phyloP scores from a whole-genome alignment of 2,329 filamentous ascomycete genomes.

The Trichoderma koningiopsis region DNA sequence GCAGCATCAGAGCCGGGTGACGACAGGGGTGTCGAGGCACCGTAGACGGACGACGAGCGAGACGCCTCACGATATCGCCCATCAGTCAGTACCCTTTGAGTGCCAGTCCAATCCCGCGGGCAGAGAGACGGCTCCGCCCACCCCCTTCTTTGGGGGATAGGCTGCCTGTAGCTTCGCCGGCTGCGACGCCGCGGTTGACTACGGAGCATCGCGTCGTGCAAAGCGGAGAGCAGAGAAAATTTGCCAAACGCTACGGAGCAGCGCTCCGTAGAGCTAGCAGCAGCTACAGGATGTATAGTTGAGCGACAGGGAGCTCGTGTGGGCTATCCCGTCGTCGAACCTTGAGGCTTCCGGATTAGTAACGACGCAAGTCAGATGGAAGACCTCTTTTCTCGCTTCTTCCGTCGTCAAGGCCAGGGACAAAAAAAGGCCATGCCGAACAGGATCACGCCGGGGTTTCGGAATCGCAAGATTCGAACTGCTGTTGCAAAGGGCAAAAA shows the following conservation, averaged over 20 bases:
- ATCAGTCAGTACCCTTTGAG: not conserved
- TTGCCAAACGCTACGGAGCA: slow-evolving; percentile 12
- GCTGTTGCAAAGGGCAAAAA: not conserved
- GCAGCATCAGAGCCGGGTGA: slow-evolving; percentile 5
- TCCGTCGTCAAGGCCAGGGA: not conserved
- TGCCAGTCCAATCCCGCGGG: slow-evolving; percentile 5
- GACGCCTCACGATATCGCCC: slow-evolving; percentile 6
- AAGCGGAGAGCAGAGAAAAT: slow-evolving; percentile 17
- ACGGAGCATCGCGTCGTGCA: slow-evolving; percentile 5
- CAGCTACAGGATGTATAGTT: not conserved
- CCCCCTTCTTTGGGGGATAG: slow-evolving; percentile 9
- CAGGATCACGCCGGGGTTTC: not conserved
- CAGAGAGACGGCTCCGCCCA: slow-evolving; percentile 1
- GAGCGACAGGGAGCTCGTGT: not conserved
- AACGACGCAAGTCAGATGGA: slow-evolving; percentile 1
- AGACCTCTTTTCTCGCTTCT: not conserved
- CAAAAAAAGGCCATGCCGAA: not conserved
- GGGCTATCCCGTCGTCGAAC: slow-evolving; percentile 2
- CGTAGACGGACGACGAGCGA: not conserved
- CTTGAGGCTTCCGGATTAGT: slow-evolving; percentile 13
- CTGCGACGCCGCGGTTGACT: slow-evolving; percentile 22
- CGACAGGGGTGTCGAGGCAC: not conserved
- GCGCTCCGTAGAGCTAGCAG: slow-evolving; percentile 7
- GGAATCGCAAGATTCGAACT: not conserved
- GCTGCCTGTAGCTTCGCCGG: slow-evolving; percentile 10